phyloP scores from a whole-genome alignment of 148 eudicot species.

The Fallopia convolvulus region DNA sequence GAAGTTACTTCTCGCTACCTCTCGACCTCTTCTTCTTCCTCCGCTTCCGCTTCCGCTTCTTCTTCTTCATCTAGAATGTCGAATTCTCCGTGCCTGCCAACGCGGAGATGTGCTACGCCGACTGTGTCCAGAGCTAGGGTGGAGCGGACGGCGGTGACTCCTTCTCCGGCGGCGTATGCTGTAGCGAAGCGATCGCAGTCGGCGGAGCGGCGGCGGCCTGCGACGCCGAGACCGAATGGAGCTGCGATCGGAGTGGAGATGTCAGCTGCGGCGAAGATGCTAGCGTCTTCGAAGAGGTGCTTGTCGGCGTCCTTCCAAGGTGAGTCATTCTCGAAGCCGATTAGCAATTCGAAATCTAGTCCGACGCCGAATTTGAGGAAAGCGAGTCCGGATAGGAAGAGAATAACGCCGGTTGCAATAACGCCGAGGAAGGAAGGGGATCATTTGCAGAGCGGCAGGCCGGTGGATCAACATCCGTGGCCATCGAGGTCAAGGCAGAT shows the following conservation, averaged over 20 bases:
- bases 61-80: conserved; percentile 32
- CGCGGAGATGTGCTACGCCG: conserved; percentile 49
- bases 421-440: conserved; percentile 20
- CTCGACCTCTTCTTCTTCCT: conserved; percentile 36
- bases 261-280: conserved; percentile 41
- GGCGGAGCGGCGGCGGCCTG: conserved; percentile 46
- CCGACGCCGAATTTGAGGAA: conserved; percentile 30
- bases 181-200: conserved; percentile 39
- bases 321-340: conserved; percentile 34
- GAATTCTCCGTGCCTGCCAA: conserved; percentile 25
- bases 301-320: conserved; percentile 81
- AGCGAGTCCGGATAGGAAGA: conserved; percentile 58
- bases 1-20: conserved; percentile 63
- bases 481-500: conserved; percentile 49
- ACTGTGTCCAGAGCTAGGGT: conserved; percentile 16
- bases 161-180: conserved; percentile 20
- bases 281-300: conserved; percentile 37
- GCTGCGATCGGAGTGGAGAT: conserved; percentile 17
- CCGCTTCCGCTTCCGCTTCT: conserved; percentile 30
- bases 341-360: conserved; percentile 29
- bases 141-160: conserved; percentile 17
- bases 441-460: conserved; percentile 37
- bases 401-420: conserved; percentile 14
- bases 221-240: conserved; percentile 21
- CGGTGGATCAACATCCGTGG: conserved; percentile 60